phyloP scores from a whole-genome alignment of 148 eudicot species.

The Nyssa sinensis region DNA sequence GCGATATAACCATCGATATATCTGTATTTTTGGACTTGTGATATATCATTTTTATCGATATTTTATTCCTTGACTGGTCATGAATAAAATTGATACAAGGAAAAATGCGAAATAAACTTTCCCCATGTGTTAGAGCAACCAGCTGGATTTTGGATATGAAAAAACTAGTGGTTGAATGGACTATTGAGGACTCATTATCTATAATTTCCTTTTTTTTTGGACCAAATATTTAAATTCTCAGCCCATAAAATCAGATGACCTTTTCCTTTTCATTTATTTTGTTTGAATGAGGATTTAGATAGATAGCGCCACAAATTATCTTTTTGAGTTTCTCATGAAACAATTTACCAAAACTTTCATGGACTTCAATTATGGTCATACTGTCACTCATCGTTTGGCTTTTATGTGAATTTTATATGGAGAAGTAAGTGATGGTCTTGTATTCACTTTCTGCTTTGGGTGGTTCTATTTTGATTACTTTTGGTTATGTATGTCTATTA shows the following conservation, averaged over 20 bases:
- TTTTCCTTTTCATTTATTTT: neutral
- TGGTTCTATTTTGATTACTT: neutral
- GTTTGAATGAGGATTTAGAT: neutral
- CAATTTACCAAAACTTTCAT: neutral
- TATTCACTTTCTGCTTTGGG: neutral
- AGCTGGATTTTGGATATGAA: neutral
- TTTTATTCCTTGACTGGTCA: no score
- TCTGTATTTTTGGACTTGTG: no score
- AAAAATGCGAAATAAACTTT: neutral
- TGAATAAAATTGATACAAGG: neutral
- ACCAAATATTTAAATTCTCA: neutral
- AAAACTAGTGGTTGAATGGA: neutral
- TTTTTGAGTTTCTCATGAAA: neutral
- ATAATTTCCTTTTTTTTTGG: neutral
- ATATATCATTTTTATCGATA: no score
- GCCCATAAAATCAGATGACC: neutral
- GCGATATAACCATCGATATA: no score
- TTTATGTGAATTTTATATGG: no score
- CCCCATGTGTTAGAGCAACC: neutral
- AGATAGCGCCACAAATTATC: neutral
- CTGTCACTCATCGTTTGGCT: neutral
- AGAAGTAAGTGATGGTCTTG: neutral
- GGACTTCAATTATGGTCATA: neutral
- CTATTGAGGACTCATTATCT: neutral
- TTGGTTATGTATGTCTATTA: conserved; percentile 8